Conservation (phyloP, 352 stramenopile species). For the Hyphochytrium catenoides region DNA sequence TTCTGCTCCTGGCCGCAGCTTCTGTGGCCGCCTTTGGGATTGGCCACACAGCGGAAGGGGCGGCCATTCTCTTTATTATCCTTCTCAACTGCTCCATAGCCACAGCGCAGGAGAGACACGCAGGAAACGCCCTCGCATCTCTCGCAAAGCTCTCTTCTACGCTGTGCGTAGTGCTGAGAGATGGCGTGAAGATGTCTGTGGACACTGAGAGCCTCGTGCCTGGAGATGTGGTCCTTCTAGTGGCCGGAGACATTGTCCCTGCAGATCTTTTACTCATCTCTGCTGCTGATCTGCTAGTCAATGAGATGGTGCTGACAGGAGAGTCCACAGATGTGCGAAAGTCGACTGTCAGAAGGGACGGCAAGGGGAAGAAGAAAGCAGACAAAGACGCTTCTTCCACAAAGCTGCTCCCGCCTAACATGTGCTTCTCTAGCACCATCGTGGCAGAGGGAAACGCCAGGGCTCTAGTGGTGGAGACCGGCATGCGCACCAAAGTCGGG, state of each 20-base stretch:
- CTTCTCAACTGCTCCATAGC: constrained; percentile 27
- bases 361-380: no score
- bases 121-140: constrained; percentile 27
- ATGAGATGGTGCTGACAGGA: no score
- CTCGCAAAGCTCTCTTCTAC: constrained; percentile 31
- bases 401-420: no score
- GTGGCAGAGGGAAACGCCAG: constrained; percentile 24
- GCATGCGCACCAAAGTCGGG: constrained; percentile 36
- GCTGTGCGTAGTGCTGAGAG: constrained; percentile 30
- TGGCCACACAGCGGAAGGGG: constrained; percentile 33
- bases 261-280: no score
- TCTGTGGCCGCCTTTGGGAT: constrained; percentile 23
- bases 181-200: constrained; percentile 31
- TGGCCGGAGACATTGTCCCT: no score
- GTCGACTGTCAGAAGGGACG: no score
- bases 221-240: no score
- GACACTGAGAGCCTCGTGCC: no score
- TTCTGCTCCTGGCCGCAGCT: constrained; percentile 27
- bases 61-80: constrained; percentile 38
- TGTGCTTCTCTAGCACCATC: no score
- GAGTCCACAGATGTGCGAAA: no score
- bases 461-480: constrained; percentile 36
- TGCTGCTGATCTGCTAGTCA: no score
- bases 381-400: no score
- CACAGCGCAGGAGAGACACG: constrained; percentile 30